Conservation (phyloP, 129 eudicot species). For the Tagetes erecta region DNA sequence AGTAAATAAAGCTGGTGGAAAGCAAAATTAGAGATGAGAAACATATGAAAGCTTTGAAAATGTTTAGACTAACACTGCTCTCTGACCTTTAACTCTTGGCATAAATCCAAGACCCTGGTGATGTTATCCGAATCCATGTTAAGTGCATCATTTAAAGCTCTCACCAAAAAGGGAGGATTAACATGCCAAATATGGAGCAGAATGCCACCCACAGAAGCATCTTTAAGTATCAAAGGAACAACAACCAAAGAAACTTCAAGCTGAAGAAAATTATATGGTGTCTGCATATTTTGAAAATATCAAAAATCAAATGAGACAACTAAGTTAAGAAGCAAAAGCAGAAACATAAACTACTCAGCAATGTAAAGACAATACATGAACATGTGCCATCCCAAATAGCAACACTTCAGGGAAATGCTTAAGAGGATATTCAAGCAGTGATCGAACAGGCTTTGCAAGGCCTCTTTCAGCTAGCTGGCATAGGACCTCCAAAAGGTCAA, state of each 20-base stretch:
- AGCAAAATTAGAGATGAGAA: not conserved
- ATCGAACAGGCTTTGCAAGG: conserved; percentile 66
- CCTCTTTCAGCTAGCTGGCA: conserved; percentile 96
- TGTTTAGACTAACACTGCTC: not conserved
- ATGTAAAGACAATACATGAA: conserved; percentile 56
- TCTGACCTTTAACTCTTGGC: conserved; percentile 85
- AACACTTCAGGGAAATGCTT: conserved; percentile 75
- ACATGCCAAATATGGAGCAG: conserved; percentile 71
- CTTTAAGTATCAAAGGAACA: conserved; percentile 60
- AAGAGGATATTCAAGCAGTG: conserved; percentile 73
- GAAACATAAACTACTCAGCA: conserved; percentile 10
- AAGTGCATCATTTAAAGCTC: conserved; percentile 60
- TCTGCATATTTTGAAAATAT: conserved; percentile 46
- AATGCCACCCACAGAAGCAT: conserved; percentile 42
- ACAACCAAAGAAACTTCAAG: conserved; percentile 68
- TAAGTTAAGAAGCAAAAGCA: not conserved
- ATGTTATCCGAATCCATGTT: conserved; percentile 53
- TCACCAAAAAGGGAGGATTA: conserved; percentile 57
- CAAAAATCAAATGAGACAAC: conserved; percentile 11
- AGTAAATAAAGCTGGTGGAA: not conserved
- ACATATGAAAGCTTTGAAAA: conserved; percentile 1
- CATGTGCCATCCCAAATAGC: conserved; percentile 84
- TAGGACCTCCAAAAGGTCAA: conserved; percentile 79
- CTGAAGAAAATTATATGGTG: conserved; percentile 82
- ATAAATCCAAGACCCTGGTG: conserved; percentile 60